Evolutionary conservation across 192 early-diverging fungal genomes (phyloP), one percentile per base, ranked within the genome.

Genomic region (Entrophospora sp.): DNA sequence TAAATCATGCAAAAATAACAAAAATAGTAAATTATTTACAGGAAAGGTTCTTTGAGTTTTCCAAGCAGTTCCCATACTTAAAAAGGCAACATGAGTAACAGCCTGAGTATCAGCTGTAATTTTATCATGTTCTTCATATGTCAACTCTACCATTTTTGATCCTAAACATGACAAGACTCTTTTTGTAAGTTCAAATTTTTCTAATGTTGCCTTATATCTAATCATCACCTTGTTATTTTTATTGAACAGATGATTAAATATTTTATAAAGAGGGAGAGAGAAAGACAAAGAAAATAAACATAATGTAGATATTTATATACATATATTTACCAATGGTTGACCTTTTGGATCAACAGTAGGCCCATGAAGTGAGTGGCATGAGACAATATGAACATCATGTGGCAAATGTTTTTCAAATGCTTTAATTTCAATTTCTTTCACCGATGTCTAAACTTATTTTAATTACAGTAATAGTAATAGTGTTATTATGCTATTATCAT

Each of bases 91-190:
- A 70, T 98, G 96, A 8, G 96, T 98, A 28, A 91, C 92, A 4
- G 95, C 96, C 71, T 98, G 96, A 8, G 96, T 98, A 68, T 98
- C 95, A 0, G 96, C 96, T 7, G 95, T 98, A 42, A 97, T 95
- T 6, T 87, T 78, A 68, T 98, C 96, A 62, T 98, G 96, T 42
- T 96, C 93, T 67, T 88, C 70, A 59, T 83, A 89, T 36, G 76
- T 82, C 68, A 97, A 66, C 66, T 86, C 78, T 0, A 96, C 92
- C 36, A 94, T 79, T 35, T 91, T 75, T 5, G 89, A 90, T 70
- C 92, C 80, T n/a, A 97, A 81, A 32, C 87, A 85, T 3, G 76
- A 74, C 25, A 95, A 67, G 1, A 94, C 81, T 12, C 79, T 68
- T 12, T 87, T 73, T 2, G 83, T 87, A 45, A 80, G 67, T 7